These are phyloP conservation scores for Paramarasmius palmivorus DNA, from an alignment of 1,284 basidiomycete genomes.

Conservation along the genomic window DNA sequence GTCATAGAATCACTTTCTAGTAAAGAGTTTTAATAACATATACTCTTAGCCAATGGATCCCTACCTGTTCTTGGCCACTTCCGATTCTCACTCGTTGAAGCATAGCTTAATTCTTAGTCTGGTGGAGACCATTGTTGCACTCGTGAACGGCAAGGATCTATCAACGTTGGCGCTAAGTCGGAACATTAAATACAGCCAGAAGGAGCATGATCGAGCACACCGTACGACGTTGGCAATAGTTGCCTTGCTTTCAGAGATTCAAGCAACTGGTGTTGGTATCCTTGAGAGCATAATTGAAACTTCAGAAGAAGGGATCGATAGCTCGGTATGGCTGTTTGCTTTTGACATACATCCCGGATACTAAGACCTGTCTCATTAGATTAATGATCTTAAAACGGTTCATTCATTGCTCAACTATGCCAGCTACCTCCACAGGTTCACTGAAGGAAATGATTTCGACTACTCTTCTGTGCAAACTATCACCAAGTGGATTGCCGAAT, in stretches of 20 bases:
- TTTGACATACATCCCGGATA: not conserved
- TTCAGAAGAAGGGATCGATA: too few species aligned
- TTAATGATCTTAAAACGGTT: conserved; percentile 14
- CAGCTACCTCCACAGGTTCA: conserved; percentile 32
- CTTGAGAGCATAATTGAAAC: not conserved
- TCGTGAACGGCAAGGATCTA: not conserved
- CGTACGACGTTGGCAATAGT: not conserved
- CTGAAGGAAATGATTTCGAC: conserved; percentile 34
- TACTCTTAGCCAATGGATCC: conserved; percentile 12
- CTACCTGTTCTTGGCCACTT: not conserved
- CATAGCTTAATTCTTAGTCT: not conserved
- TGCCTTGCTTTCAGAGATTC: conserved; percentile 4
- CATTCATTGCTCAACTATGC: conserved; percentile 36
- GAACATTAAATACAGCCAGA: not conserved
- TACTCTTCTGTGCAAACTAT: conserved; percentile 50
- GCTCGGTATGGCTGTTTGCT: not conserved
- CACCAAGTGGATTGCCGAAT: conserved; percentile 40
- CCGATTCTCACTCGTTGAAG: not conserved
- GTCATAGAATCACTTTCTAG: conserved; percentile 22
- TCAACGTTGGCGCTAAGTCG: not conserved
- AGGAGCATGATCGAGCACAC: conserved; percentile 1
- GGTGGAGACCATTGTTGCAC: not conserved
- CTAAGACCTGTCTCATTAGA: conserved; percentile 5
- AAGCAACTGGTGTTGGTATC: not conserved
- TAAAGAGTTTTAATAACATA: not conserved